Conservation (phyloP, 768 basidiomycete species). For the Lepiota subincarnata region DNA sequence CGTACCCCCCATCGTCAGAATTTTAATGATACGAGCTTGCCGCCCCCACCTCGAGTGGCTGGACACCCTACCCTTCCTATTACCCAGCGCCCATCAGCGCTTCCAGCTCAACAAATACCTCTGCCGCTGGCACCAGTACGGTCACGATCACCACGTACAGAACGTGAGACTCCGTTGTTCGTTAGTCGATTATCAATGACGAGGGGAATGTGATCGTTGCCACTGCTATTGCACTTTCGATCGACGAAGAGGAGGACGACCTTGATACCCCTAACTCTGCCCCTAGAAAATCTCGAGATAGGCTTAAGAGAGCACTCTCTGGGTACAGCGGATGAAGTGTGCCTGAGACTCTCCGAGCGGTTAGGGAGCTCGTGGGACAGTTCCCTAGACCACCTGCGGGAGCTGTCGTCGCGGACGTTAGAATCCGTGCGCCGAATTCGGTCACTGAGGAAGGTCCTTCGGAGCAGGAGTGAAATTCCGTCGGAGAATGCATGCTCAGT, state of each 20-base stretch:
- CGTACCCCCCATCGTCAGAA: no score
- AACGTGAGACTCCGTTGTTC: neutral
- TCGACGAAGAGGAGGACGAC: neutral
- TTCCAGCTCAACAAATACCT: neutral
- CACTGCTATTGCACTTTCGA: neutral
- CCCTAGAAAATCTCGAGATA: neutral
- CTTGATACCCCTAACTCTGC: neutral
- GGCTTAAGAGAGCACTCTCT: constrained; percentile 15
- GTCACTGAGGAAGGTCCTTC: neutral
- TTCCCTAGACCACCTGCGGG: constrained; percentile 38
- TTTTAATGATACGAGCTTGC: no score
- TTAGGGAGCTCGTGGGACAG: constrained; percentile 45
- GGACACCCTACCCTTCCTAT: no score
- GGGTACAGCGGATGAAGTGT: constrained; percentile 29
- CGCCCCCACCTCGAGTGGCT: no score
- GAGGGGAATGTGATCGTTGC: constrained; percentile 2
- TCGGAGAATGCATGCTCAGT: constrained; percentile 11
- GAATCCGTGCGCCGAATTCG: neutral
- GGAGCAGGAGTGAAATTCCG: neutral
- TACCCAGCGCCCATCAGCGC: neutral
- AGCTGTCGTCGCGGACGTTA: no score
- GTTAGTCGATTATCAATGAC: constrained; percentile 1
- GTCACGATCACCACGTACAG: neutral
- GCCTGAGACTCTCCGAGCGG: constrained; percentile 37
- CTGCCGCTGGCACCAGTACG: neutral